Conservation (phyloP, 495 filamentous ascomycete genomes). For the Aspergillus baeticus region DNA sequence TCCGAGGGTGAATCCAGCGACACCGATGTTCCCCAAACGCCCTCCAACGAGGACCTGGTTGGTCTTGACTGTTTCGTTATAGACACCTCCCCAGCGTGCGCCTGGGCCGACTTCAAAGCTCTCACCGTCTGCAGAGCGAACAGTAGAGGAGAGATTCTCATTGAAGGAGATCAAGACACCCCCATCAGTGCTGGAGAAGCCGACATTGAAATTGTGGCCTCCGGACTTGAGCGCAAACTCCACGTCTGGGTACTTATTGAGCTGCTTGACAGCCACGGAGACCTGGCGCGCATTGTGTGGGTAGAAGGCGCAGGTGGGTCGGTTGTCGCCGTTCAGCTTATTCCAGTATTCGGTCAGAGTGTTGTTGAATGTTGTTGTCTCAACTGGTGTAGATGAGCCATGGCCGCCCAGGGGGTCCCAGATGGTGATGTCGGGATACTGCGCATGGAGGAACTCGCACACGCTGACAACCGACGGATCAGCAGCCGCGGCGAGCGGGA, state of each 20-base stretch:
- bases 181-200: constrained; percentile 21
- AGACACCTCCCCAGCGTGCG: constrained; percentile 36
- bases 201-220: constrained; percentile 24
- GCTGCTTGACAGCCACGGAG: constrained; percentile 15
- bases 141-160: constrained; percentile 12
- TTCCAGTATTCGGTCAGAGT: constrained; percentile 15
- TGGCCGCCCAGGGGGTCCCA: constrained; percentile 3
- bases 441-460: background rate
- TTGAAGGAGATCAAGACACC: constrained; percentile 21
- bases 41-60: constrained; percentile 34
- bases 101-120: constrained; percentile 30
- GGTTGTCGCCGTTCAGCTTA: constrained; percentile 8
- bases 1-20: constrained; percentile 35
- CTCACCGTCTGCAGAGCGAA: constrained; percentile 7
- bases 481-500: background rate
- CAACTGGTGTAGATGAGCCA: background rate
- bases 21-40: constrained; percentile 32
- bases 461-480: background rate
- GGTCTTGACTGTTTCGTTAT: constrained; percentile 22
- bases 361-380: background rate
- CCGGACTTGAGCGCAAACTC: constrained; percentile 22
- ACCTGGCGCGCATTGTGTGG: constrained; percentile 21
- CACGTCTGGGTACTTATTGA: constrained; percentile 13
- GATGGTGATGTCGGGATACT: constrained; percentile 9
- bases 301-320: constrained; percentile 20